phyloP scores from a whole-genome alignment of 768 basidiomycete species.

The Russula virescens region DNA sequence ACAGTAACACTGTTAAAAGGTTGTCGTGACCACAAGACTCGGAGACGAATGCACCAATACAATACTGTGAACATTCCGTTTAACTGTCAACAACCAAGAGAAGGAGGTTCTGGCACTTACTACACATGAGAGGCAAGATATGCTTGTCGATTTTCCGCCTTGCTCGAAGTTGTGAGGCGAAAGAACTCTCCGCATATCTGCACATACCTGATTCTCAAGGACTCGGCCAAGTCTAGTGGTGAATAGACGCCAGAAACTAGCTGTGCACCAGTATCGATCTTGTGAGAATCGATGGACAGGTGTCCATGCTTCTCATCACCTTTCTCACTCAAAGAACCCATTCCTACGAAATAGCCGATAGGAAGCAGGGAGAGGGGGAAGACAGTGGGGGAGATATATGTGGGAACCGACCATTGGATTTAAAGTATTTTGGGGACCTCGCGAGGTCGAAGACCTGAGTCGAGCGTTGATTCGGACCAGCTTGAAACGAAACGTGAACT shows the following conservation, averaged over 20 bases:
- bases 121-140: conserved; percentile 66
- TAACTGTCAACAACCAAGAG: conserved; percentile 34
- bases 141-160: conserved; percentile 58
- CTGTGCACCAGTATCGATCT: conserved; percentile 59
- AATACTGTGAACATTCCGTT: too few relatives aligned
- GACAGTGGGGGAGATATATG: too few relatives aligned
- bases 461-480: too few relatives aligned
- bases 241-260: conserved; percentile 42
- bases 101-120: conserved; percentile 39
- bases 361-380: neutral
- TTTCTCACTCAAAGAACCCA: conserved; percentile 20
- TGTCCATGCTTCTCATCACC: conserved; percentile 9
- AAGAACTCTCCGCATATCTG: neutral
- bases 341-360: neutral
- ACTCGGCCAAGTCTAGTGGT: conserved; percentile 48
- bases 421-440: neutral
- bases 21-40: neutral
- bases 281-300: conserved; percentile 38
- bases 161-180: conserved; percentile 25
- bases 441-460: neutral
- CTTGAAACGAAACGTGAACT: too few relatives aligned
- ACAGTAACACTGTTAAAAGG: conserved; percentile 31
- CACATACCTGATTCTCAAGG: conserved; percentile 41
- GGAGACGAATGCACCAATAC: too few relatives aligned
- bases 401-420: neutral